Evolutionary conservation across 148 eudicot genomes (phyloP).

Genomic region (Cornus florida): DNA sequence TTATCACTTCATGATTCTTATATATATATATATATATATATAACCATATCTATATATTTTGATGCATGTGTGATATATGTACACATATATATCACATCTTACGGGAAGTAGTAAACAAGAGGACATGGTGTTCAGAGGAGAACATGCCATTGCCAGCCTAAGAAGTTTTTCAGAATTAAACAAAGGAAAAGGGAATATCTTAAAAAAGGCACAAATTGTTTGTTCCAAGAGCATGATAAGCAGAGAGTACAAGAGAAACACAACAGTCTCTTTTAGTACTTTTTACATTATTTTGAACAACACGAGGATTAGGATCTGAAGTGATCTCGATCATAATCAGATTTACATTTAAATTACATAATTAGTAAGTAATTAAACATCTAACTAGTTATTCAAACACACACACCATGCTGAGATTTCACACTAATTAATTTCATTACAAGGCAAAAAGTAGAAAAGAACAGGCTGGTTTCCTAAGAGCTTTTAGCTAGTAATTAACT

Average conservation of each 20-base stretch:
- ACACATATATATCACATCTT: background rate
- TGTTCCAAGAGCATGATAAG: constrained; percentile 14
- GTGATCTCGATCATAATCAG: background rate
- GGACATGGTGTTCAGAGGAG: constrained; percentile 14
- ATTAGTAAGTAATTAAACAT: constrained; percentile 10
- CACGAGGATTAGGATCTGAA: constrained; percentile 1
- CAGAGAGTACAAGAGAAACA: constrained; percentile 13
- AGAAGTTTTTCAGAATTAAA: constrained; percentile 4
- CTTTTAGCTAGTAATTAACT: background rate
- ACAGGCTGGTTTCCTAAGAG: background rate
- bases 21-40: too few relatives aligned
- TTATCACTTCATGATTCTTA: background rate
- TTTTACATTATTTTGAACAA: constrained; percentile 17
- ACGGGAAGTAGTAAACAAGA: constrained; percentile 17
- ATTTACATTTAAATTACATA: background rate
- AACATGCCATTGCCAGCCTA: constrained; percentile 11
- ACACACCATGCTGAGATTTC: constrained; percentile 7
- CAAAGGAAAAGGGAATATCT: constrained; percentile 10
- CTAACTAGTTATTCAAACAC: background rate
- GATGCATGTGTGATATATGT: too few relatives aligned
- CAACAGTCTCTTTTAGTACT: constrained; percentile 9
- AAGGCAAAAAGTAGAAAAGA: background rate
- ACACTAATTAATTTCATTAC: background rate
- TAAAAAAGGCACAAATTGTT: constrained; percentile 6
- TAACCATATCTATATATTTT: too few relatives aligned